Evolutionary conservation across 2,329 filamentous ascomycete species (phyloP).

Genomic region (Clarireedia paspali): DNA sequence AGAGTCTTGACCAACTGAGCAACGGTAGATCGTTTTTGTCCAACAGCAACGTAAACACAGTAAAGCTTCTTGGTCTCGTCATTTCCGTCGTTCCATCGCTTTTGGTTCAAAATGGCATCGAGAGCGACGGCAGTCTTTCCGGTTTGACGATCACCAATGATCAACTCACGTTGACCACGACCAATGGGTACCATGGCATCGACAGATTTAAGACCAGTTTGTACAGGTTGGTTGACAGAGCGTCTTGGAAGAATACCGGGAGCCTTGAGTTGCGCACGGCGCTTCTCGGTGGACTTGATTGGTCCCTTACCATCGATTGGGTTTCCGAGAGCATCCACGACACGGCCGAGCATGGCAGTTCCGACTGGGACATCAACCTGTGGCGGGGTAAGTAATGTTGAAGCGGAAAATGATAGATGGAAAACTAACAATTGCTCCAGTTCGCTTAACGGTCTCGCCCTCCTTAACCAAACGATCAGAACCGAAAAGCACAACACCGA

Average conservation of each 20-base stretch:
- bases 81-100: slow-evolving; percentile 82
- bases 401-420: neutral
- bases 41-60: slow-evolving; percentile 98
- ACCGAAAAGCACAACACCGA: slow-evolving; percentile 99
- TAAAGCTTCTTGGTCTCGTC: slow-evolving; percentile 99
- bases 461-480: slow-evolving; percentile 99
- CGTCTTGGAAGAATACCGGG: slow-evolving; percentile 94
- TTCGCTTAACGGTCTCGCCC: slow-evolving; percentile 99
- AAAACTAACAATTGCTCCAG: slow-evolving; percentile 87
- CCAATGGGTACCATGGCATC: slow-evolving; percentile 99
- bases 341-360: slow-evolving; percentile 87
- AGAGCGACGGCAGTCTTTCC: slow-evolving; percentile 99
- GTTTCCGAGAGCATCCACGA: slow-evolving; percentile 97
- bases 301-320: slow-evolving; percentile 99
- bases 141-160: slow-evolving; percentile 99
- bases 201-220: slow-evolving; percentile 98
- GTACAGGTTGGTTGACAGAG: slow-evolving; percentile 97
- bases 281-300: slow-evolving; percentile 81
- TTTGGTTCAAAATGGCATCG: slow-evolving; percentile 98
- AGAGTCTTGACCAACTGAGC: slow-evolving; percentile 99
- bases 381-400: slow-evolving; percentile 14
- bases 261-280: slow-evolving; percentile 98
- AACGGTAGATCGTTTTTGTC: slow-evolving; percentile 99
- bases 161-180: slow-evolving; percentile 99
- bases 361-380: slow-evolving; percentile 97